Base-by-base conservation (phyloP, 2,329 filamentous ascomycete species). In the Penicillium griseofulvum region DNA sequence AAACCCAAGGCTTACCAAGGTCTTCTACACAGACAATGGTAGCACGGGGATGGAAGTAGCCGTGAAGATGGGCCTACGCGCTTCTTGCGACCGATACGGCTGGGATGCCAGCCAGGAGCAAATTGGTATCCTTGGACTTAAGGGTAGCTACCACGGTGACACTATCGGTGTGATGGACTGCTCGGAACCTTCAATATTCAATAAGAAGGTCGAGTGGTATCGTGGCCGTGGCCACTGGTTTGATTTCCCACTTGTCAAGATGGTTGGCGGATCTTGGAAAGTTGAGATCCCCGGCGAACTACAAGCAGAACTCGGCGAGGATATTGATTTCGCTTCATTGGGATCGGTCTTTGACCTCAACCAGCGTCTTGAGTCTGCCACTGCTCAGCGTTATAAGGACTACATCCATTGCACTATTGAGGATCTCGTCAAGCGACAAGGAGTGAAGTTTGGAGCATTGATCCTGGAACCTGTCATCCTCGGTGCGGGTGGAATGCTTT, bases 121-220 rank as follows among this genome's bases (percentile, higher is more conserved):
- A 9, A 78, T 92, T 11, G 83, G 83, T 3, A 83, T 94, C 2
- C 69, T 95, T 3, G 90, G 90, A 0, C 75, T 95, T 10, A 89
- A 87, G 67, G 89, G 89, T 0, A 89, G 87, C 61, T 95, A 95
- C 65, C 91, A 95, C 64, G 91, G 90, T 1, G 91, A 95, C 66
- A 95, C 90, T 0, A 91, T 95, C 44, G 90, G 90, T 0, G 89
- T 89, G 0, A 94, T 95, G 91, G 90, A 94, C 69, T 89, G 86
- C 50, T 85, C 88, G 0, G 89, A 94, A 67, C 90, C 90, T 0
- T 87, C 83, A 33, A 83, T 83, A 0, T 95, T 82, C 70, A 95
- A 95, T 65, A 83, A 90, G 64, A 90, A 90, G 68, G 87, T 92
- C 0, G 90, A 94, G 66, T 95, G 90, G 90, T 95, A 95, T 67